phyloP scores from a whole-genome alignment of 345 rosid species.

The Citrus trifoliata region DNA sequence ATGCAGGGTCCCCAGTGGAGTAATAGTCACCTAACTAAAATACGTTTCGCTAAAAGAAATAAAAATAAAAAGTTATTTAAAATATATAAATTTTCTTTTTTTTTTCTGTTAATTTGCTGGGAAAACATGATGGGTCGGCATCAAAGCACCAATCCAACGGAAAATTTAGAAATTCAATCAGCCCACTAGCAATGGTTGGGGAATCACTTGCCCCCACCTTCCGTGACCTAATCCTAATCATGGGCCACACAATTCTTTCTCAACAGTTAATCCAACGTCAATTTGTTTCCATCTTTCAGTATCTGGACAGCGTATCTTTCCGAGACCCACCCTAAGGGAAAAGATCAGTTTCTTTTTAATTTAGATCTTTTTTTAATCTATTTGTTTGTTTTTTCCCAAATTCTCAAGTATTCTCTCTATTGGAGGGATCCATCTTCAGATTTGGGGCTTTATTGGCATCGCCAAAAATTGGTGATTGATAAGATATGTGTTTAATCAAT shows the following conservation, averaged over 20 bases:
- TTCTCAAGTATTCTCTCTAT: conserved; percentile 18
- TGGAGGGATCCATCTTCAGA: conserved; percentile 13
- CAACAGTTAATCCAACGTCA: conserved; percentile 16
- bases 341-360: conserved; percentile 7
- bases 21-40: too few species aligned
- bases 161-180: not conserved
- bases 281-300: conserved; percentile 4
- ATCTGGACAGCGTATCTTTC: not conserved
- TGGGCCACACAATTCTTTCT: conserved; percentile 6
- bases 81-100: not conserved
- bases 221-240: conserved; percentile 4
- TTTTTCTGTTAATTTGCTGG: not conserved
- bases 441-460: conserved; percentile 12
- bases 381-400: conserved; percentile 19
- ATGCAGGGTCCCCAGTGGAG: too few species aligned
- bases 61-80: not conserved
- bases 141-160: conserved; percentile 16
- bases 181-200: conserved; percentile 37
- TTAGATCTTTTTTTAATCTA: not conserved
- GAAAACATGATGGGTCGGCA: conserved; percentile 20
- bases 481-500: not conserved
- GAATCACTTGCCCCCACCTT: conserved; percentile 35
- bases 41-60: too few species aligned
- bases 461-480: conserved; percentile 16
- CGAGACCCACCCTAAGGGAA: conserved; percentile 8